Base-by-base conservation (phyloP, 306 rosid genomes). In the Vachellia pachyceras region DNA sequence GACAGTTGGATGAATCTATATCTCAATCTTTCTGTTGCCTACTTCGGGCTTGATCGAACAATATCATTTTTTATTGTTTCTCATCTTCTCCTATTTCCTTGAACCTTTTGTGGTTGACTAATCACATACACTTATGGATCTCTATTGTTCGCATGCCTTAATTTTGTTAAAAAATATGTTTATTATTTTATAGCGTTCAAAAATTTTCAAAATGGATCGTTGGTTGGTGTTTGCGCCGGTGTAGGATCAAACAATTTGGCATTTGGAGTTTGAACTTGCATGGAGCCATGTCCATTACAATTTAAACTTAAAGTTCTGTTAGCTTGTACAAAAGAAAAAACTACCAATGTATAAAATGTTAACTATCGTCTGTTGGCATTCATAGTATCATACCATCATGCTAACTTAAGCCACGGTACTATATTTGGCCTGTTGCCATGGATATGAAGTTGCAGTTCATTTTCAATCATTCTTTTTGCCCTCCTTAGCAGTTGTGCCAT, bases 101-200 rank as follows among this genome's bases (percentile, higher is more conserved):
- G n/a, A 12, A 68, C 36, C 17, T 40, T 84, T 67, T 78, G 61
- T 33, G 29, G 35, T 44, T 70, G 37, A 67, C 68, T 39, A 72
- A 20, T 73, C 39, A 20, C 45, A 57, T 69, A 77, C 47, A 46
- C 67, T 78, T 67, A 69, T 50, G 20, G 41, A 61, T 79, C 42
- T 67, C 11, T 0, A 46, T 52, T 18, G 77, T 33, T 73, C 4
- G 45, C 11, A 50, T 35, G 29, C 18, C 64, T 49, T 49, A 15
- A 33, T 0, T 25, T 47, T 25, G 29, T 18, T 2, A 2, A 9
- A 29, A 29, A 29, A 29, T 29, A 29, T 29, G 33, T 29, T 29
- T 29, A 29, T 29, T 29, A 29, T 29, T 29, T 29, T 29, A 23
- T 25, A 25, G 67, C 40, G 69, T 13, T 63, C 17, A 63, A n/a